Evolutionary conservation across 257 asterid species (phyloP).

Genomic region (Solanum dulcamara): DNA sequence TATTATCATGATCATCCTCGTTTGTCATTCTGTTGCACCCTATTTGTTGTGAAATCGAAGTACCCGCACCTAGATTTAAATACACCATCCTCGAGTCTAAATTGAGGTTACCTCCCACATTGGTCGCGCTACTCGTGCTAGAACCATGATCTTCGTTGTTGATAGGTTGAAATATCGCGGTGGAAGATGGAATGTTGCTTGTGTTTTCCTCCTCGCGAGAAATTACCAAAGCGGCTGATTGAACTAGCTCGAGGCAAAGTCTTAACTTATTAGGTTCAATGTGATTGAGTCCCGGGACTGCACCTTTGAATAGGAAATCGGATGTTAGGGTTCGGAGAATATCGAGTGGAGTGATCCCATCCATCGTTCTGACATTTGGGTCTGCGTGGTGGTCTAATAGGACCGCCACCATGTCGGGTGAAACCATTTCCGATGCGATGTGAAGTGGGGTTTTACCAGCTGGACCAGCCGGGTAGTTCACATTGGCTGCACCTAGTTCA

Average conservation of each 20-base stretch:
- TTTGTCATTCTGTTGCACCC: slow-evolving; percentile 25
- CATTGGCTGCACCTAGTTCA: slow-evolving; percentile 92
- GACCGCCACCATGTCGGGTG: slow-evolving; percentile 96
- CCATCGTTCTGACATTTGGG: slow-evolving; percentile 65
- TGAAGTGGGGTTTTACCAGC: slow-evolving; percentile 80
- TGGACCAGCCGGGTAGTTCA: slow-evolving; percentile 75
- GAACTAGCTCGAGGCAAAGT: slow-evolving; percentile 83
- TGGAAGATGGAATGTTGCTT: slow-evolving; percentile 11
- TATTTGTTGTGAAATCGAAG: slow-evolving; percentile 15
- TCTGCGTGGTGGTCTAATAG: slow-evolving; percentile 92
- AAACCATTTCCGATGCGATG: slow-evolving; percentile 85
- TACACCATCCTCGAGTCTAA: slow-evolving; percentile 72
- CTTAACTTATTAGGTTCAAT: slow-evolving; percentile 80
- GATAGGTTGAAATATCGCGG: slow-evolving; percentile 36
- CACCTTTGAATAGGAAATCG: slow-evolving; percentile 82
- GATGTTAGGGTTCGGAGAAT: slow-evolving; percentile 90
- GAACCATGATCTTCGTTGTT: slow-evolving; percentile 27
- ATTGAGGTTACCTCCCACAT: slow-evolving; percentile 10
- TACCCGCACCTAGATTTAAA: slow-evolving; percentile 43
- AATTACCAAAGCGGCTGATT: slow-evolving; percentile 86
- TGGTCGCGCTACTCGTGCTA: slow-evolving; percentile 13
- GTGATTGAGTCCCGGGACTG: slow-evolving; percentile 68
- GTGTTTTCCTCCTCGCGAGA: slow-evolving; percentile 72
- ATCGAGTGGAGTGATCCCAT: slow-evolving; percentile 75
- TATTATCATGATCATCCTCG: slow-evolving; percentile 24